Evolutionary conservation across 164 flowering plant genomes (phyloP).

Genomic region (Piper betle): DNA sequence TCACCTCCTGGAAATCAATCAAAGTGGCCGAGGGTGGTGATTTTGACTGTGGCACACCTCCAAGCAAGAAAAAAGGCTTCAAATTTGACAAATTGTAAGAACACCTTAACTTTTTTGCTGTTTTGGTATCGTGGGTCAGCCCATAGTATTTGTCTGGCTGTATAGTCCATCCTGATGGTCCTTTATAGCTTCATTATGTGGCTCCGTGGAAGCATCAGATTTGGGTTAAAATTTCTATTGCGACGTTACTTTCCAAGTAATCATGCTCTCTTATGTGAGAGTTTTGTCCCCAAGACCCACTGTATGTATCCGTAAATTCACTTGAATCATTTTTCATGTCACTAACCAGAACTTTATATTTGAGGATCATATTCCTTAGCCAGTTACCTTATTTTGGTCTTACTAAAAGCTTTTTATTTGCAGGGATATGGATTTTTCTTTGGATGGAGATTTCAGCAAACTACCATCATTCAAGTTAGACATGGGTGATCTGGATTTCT

Average conservation of each 20-base stretch:
- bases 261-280: no score
- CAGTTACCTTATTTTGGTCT: neutral
- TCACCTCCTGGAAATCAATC: slow-evolving; percentile 65
- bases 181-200: no score
- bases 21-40: slow-evolving; percentile 40
- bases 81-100: slow-evolving; percentile 69
- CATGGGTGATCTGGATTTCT: slow-evolving; percentile 77
- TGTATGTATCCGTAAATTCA: neutral
- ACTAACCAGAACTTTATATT: neutral
- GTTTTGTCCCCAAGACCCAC: no score
- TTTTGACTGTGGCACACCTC: slow-evolving; percentile 40
- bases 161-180: no score
- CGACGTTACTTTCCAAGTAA: no score
- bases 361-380: neutral
- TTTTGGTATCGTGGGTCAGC: neutral
- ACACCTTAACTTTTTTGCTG: neutral
- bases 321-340: neutral
- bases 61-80: slow-evolving; percentile 43
- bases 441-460: slow-evolving; percentile 67
- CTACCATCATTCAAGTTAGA: slow-evolving; percentile 74
- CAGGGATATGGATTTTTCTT: slow-evolving; percentile 82
- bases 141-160: neutral
- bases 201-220: no score
- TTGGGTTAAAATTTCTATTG: no score
- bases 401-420: slow-evolving; percentile 1